phyloP scores from a whole-genome alignment of 805 yeast genomes.

The Priceomyces medius region DNA sequence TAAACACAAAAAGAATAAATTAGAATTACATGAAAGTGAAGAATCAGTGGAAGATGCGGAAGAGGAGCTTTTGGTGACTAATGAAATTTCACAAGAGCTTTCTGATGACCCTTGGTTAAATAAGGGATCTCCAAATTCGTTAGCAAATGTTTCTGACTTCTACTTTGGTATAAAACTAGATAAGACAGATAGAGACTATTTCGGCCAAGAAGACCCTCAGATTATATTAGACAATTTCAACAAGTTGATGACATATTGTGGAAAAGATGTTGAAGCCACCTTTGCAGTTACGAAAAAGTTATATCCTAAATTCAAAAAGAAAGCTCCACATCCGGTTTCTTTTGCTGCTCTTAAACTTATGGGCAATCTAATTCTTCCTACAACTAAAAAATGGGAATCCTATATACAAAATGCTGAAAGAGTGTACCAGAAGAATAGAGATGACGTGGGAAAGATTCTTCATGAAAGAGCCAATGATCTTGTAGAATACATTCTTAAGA shows the following conservation, averaged over 20 bases:
- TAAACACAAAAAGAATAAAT: conserved; percentile 47
- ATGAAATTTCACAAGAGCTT: conserved; percentile 24
- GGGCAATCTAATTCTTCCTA: conserved; percentile 75
- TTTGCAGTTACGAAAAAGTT: conserved; percentile 64
- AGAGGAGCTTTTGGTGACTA: neutral
- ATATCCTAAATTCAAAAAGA: conserved; percentile 62
- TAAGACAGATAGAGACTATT: conserved; percentile 66
- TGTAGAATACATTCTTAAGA: conserved; percentile 41
- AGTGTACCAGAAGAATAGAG: conserved; percentile 58
- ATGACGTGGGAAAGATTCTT: conserved; percentile 57
- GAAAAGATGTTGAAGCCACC: conserved; percentile 78
- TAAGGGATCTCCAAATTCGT: conserved; percentile 72
- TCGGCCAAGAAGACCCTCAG: conserved; percentile 53
- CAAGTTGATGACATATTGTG: conserved; percentile 73
- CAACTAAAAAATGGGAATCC: conserved; percentile 67
- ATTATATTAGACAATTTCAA: conserved; percentile 58
- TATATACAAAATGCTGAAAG: conserved; percentile 71
- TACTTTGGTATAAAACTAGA: conserved; percentile 70
- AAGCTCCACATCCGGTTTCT: conserved; percentile 92
- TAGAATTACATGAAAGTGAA: conserved; percentile 15
- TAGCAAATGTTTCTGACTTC: conserved; percentile 74
- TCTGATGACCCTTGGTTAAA: conserved; percentile 82
- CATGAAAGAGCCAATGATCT: conserved; percentile 59
- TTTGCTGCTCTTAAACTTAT: conserved; percentile 81
- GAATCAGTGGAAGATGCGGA: conserved; percentile 19